Percentiles rank a stretch among this genome's conserved stretches.
phyloP scores from a whole-genome alignment of 2,329 filamentous ascomycete genomes.

The Aspergillus texensis region DNA sequence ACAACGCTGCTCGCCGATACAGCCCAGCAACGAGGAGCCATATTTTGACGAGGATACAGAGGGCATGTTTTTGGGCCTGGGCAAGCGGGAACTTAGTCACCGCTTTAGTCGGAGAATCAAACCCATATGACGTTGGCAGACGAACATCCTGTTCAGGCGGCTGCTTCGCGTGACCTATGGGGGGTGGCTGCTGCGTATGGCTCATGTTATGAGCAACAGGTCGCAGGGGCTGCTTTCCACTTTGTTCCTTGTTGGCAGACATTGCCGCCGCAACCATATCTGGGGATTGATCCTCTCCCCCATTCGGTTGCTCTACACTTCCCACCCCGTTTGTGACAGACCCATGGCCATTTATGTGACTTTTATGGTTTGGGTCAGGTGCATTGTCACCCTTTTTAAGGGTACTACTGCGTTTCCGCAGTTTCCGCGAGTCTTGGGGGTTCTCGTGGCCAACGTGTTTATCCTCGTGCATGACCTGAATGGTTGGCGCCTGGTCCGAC shows the following conservation, averaged over 20 bases:
- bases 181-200: slow-evolving; percentile 35
- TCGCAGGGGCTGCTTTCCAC: slow-evolving; percentile 35
- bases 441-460: slow-evolving; percentile 30
- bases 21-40: slow-evolving; percentile 91
- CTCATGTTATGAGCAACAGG: slow-evolving; percentile 42
- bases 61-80: slow-evolving; percentile 58
- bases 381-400: slow-evolving; percentile 29
- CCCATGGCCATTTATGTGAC: slow-evolving; percentile 26
- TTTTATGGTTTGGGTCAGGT: slow-evolving; percentile 22
- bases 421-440: slow-evolving; percentile 35
- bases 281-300: slow-evolving; percentile 12
- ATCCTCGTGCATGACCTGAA: slow-evolving; percentile 74
- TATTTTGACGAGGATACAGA: slow-evolving; percentile 69
- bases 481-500: slow-evolving; percentile 64
- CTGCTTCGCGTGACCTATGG: slow-evolving; percentile 46
- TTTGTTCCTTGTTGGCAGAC: slow-evolving; percentile 29
- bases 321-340: slow-evolving; percentile 6
- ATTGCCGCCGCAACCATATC: slow-evolving; percentile 33
- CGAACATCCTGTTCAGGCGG: slow-evolving; percentile 44
- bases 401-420: slow-evolving; percentile 38
- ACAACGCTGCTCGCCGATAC: slow-evolving; percentile 79
- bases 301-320: slow-evolving; percentile 18
- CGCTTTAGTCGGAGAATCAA: slow-evolving; percentile 43
- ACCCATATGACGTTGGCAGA: slow-evolving; percentile 38
- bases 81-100: slow-evolving; percentile 53